Evolutionary conservation across 2,329 filamentous ascomycete genomes (phyloP).

Genomic region (Whalleya microplaca): DNA sequence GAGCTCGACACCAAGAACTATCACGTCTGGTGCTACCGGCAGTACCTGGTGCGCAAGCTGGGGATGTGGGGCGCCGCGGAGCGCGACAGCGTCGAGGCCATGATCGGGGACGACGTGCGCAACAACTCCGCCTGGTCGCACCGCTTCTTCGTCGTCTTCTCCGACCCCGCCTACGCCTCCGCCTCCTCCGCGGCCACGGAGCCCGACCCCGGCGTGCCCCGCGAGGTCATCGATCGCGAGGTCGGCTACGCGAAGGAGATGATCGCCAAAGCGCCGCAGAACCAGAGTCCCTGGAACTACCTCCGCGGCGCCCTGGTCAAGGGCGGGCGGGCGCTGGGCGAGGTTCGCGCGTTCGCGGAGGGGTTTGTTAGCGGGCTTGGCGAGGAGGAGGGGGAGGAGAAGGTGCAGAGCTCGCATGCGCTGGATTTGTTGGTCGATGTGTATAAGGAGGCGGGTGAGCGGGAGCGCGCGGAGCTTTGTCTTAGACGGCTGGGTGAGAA

Average conservation of each 20-base stretch:
- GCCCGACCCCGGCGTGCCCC: constrained; percentile 60
- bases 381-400: constrained; percentile 48
- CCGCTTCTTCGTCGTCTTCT: constrained; percentile 90
- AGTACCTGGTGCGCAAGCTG: constrained; percentile 67
- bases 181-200: constrained; percentile 52
- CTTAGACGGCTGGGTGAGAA: constrained; percentile 76
- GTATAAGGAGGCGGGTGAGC: constrained; percentile 59
- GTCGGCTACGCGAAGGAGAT: constrained; percentile 73
- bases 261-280: constrained; percentile 83
- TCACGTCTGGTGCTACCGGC: constrained; percentile 96
- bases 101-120: constrained; percentile 80
- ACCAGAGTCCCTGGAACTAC: constrained; percentile 94
- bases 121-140: constrained; percentile 99
- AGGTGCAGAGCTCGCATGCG: constrained; percentile 65
- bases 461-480: constrained; percentile 67
- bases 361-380: constrained; percentile 55
- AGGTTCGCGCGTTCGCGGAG: constrained; percentile 52
- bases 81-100: constrained; percentile 69
- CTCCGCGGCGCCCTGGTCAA: constrained; percentile 75
- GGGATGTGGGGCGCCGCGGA: constrained; percentile 63
- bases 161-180: constrained; percentile 57
- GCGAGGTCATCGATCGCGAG: constrained; percentile 72
- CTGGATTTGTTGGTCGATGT: constrained; percentile 75
- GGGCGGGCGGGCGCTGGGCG: constrained; percentile 55
- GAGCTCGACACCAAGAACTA: constrained; percentile 93